Base-by-base conservation (phyloP, 1,139 yeast species). In the Debaryomycetaceae sp. region DNA sequence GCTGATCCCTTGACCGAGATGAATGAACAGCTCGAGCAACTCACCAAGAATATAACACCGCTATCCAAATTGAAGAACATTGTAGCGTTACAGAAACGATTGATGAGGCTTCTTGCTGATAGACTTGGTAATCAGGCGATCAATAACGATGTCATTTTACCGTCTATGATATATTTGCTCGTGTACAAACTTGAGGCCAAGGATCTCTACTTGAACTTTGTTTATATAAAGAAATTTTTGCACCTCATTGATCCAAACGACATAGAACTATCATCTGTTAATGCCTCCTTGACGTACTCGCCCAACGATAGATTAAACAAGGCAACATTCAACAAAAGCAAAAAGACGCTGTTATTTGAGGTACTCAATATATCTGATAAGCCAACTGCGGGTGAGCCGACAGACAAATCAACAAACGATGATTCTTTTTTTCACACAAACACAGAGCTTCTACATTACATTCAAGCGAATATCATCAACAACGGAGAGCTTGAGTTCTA, bases 131-230 rank as follows among this genome's bases (percentile, higher is more conserved):
- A 52, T 17, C 59, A 60, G 42, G 49, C 64, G 37, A 62, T 73
- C 39, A 70, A 64, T 53, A 72, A 71, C 52, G 78, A 73, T 48
- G 52, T 70, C 23, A 55, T 73, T 37, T 60, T 73, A 36, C 78
- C 78, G 2, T 55, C 68, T 2, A 58, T 73, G 45, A 73, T 73
- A 27, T 70, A 68, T 50, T 54, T 70, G 42, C 53, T 71, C 31
- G 61, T 73, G 23, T 60, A 66, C 48, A 58, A 60, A 44, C 34
- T 58, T 6, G 42, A 50, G 7, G 40, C 57, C 54, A 42, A 50
- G 22, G 73, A 72, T 22, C 56, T 73, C 36, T 66, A 63, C 48
- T 61, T 73, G 48, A 69, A 69, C 49, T 68, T 72, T 52, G 55
- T 60, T 22, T 73, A 70, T 47, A 65, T 72, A 44, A 66, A 65